Conservation (phyloP, 1,284 basidiomycete genomes). For the Microbotryum intermedium region DNA sequence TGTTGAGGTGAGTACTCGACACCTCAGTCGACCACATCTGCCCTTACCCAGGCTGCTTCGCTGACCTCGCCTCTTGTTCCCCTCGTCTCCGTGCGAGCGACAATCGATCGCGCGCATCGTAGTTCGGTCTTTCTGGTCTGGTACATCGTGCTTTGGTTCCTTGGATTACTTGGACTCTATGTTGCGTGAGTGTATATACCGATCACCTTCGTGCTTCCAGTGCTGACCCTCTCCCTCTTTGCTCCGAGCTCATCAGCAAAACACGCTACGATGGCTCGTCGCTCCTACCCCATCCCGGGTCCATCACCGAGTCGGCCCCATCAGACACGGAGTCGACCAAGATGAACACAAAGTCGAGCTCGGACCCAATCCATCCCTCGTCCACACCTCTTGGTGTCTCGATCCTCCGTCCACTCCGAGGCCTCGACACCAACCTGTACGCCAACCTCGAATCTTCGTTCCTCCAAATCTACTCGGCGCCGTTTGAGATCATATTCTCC, state of each 20-base stretch:
- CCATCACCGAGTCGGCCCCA: slow-evolving; percentile 8
- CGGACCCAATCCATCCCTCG: neutral
- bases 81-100: no score
- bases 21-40: no score
- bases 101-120: neutral
- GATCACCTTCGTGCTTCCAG: neutral
- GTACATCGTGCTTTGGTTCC: slow-evolving; percentile 62
- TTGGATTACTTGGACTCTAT: slow-evolving; percentile 66
- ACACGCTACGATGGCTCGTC: slow-evolving; percentile 61
- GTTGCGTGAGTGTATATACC: slow-evolving; percentile 57
- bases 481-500: slow-evolving; percentile 75
- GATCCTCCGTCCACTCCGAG: slow-evolving; percentile 81
- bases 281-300: slow-evolving; percentile 43
- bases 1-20: slow-evolving; percentile 4
- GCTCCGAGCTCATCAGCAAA: slow-evolving; percentile 47
- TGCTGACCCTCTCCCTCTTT: neutral
- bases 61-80: neutral
- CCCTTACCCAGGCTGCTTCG: no score
- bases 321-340: neutral
- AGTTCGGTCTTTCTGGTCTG: slow-evolving; percentile 51
- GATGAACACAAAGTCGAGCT: neutral
- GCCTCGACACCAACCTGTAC: slow-evolving; percentile 83
- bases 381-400: slow-evolving; percentile 70
- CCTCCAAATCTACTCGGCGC: slow-evolving; percentile 70
- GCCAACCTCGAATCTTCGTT: slow-evolving; percentile 89